Percentiles rank a stretch among this genome's conserved stretches.
Conservation (phyloP, 805 yeast species). For the Priceomyces fermenticarens region DNA sequence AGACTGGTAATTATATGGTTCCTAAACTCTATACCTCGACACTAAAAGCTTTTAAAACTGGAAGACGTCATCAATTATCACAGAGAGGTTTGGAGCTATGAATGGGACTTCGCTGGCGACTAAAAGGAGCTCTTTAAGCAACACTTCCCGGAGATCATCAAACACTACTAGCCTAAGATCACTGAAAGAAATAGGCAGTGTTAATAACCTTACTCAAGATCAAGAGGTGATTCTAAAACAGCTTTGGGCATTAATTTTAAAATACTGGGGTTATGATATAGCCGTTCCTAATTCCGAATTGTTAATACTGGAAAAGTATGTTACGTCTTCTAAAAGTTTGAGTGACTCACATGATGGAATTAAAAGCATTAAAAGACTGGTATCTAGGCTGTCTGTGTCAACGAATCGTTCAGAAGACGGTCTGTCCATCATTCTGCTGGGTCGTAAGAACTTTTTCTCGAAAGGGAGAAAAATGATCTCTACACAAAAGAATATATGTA, state of each 20-base stretch:
- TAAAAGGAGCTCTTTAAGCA: neutral
- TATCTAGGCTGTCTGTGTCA: no score
- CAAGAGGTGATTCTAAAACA: constrained; percentile 67
- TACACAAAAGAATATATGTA: no score
- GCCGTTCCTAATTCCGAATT: constrained; percentile 27
- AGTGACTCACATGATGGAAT: neutral
- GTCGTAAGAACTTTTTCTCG: no score
- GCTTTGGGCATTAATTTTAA: constrained; percentile 64
- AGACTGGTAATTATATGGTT: no score
- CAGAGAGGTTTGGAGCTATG: neutral
- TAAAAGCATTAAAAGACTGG: no score
- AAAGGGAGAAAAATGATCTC: no score
- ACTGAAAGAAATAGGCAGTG: constrained; percentile 16
- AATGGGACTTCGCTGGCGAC: neutral
- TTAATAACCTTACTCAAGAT: constrained; percentile 41
- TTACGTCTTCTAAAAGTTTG: constrained; percentile 22
- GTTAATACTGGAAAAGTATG: constrained; percentile 25
- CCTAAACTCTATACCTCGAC: no score
- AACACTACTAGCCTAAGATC: neutral
- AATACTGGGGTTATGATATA: constrained; percentile 52
- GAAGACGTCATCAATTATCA: no score
- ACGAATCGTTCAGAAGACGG: no score
- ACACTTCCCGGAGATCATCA: no score
- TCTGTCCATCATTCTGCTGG: no score
- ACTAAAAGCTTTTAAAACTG: no score